Conservation (phyloP, 2,329 filamentous ascomycete genomes). For the Tolypocladium sp. region DNA sequence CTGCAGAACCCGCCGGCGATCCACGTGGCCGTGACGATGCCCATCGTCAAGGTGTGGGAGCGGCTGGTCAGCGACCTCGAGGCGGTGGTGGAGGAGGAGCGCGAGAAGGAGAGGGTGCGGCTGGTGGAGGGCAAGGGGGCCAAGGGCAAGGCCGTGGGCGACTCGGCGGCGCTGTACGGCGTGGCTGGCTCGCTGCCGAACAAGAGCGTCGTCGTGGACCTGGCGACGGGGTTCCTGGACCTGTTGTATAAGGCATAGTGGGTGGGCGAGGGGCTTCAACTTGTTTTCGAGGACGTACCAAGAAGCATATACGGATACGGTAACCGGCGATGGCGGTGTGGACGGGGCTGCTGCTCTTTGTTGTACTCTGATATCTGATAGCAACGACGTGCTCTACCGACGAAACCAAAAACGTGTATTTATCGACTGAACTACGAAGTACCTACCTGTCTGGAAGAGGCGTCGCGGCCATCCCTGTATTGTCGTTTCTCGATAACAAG, state of each 20-base stretch:
- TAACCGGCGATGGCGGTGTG: neutral
- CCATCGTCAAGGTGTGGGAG: conserved; percentile 74
- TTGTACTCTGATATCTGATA: neutral
- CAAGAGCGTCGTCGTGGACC: conserved; percentile 85
- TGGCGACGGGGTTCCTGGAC: conserved; percentile 87
- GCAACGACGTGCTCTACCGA: neutral
- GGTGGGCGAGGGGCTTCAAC: neutral
- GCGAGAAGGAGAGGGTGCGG: conserved; percentile 70
- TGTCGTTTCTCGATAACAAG: neutral
- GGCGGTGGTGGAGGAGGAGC: conserved; percentile 58
- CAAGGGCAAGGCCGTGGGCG: conserved; percentile 61
- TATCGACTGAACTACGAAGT: neutral
- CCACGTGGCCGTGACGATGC: conserved; percentile 87
- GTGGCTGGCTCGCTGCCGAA: conserved; percentile 92
- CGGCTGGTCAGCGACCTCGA: conserved; percentile 66
- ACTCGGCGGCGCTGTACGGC: conserved; percentile 84
- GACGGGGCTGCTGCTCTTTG: neutral
- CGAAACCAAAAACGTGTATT: neutral
- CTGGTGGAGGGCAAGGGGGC: conserved; percentile 58
- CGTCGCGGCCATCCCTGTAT: neutral
- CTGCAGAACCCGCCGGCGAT: conserved; percentile 87
- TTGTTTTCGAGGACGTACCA: neutral
- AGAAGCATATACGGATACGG: neutral
- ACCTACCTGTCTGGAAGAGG: neutral
- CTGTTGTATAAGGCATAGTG: conserved; percentile 79